Evolutionary conservation across 2,329 filamentous ascomycete genomes (phyloP).

Genomic region (Cyclaneusma minus): DNA sequence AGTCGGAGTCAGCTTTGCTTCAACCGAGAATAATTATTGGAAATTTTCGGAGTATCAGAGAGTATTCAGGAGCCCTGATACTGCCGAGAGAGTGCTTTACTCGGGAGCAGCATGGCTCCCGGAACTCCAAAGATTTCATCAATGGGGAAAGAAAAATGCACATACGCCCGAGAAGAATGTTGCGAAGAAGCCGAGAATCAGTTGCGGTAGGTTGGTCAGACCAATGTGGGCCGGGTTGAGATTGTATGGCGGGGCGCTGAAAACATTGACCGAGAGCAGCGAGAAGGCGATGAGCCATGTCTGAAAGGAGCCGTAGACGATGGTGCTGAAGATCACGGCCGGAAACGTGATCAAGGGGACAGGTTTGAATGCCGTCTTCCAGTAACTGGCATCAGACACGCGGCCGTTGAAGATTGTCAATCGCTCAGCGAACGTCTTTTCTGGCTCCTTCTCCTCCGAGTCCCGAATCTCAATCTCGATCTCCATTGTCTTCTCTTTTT

Average conservation of each 20-base stretch:
- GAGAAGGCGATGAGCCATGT: slow-evolving; percentile 13
- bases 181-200: slow-evolving; percentile 6
- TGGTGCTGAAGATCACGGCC: slow-evolving; percentile 13
- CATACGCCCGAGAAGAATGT: slow-evolving; percentile 8
- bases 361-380: slow-evolving; percentile 13
- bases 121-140: too few species aligned
- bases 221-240: slow-evolving; percentile 10
- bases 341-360: slow-evolving; percentile 15
- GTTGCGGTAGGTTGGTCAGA: slow-evolving; percentile 10
- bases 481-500: too few species aligned
- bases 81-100: too few species aligned
- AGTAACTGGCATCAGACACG: slow-evolving; percentile 14
- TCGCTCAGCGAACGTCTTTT: slow-evolving; percentile 2
- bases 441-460: too few species aligned
- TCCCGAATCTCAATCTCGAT: too few species aligned
- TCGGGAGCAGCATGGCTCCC: too few species aligned
- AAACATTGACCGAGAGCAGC: slow-evolving; percentile 12
- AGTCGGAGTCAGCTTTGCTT: too few species aligned
- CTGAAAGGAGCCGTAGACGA: slow-evolving; percentile 14
- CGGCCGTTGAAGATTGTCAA: slow-evolving; percentile 14
- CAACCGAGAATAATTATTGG: too few species aligned
- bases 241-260: slow-evolving; percentile 14
- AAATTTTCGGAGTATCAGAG: too few species aligned
- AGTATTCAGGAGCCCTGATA: too few species aligned
- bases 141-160: too few species aligned